Evolutionary conservation across 2,329 filamentous ascomycete species (phyloP).

Genomic region (Apiospora koreana): DNA sequence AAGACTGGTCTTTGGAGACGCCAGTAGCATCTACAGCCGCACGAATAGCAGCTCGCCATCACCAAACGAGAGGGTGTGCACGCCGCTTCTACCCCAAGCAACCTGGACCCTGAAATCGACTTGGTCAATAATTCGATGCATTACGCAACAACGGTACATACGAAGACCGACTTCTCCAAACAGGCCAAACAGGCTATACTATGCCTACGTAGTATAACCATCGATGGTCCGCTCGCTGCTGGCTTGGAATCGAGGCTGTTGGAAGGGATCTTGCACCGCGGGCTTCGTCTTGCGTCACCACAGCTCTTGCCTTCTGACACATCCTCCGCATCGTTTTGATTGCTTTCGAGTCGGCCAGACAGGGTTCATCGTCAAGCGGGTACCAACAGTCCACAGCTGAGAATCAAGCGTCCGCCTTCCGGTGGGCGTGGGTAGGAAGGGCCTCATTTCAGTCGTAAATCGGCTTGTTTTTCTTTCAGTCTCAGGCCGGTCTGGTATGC

Average conservation of each 20-base stretch:
- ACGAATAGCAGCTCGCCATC: constrained; percentile 2
- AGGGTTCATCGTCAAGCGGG: background rate
- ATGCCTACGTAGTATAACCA: background rate
- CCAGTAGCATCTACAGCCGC: constrained; percentile 5
- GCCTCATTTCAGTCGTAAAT: background rate
- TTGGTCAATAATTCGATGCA: background rate
- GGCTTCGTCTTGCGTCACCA: background rate
- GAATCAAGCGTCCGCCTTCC: background rate
- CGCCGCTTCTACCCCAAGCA: background rate
- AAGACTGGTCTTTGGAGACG: background rate
- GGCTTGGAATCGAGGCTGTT: background rate
- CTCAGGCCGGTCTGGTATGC: background rate
- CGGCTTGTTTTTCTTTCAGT: background rate
- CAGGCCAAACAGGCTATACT: constrained; percentile 3
- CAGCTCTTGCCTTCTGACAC: background rate
- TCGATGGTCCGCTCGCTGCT: background rate
- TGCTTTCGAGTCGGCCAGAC: background rate
- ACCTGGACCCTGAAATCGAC: constrained; percentile 10
- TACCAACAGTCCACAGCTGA: background rate
- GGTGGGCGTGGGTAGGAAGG: background rate
- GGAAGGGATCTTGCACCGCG: background rate
- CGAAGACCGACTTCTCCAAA: background rate
- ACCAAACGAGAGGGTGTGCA: background rate
- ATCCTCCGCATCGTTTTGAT: background rate
- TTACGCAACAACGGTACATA: background rate